These are phyloP conservation scores for Cudoniella acicularis DNA, from an alignment of 495 filamentous ascomycete species.

Conservation along the genomic window DNA sequence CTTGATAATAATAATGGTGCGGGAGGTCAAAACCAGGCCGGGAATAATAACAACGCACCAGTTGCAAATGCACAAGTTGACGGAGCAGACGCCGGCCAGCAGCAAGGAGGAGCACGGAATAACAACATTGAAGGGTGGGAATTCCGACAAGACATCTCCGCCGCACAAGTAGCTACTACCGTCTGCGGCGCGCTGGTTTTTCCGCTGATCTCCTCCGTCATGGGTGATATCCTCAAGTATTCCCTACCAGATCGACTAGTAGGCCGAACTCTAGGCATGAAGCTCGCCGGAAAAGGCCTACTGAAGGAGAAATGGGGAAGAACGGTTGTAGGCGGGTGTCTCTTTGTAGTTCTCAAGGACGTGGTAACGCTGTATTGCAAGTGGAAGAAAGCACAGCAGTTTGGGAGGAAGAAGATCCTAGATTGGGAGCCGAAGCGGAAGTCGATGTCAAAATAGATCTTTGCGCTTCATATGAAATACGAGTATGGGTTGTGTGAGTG, in stretches of 20 bases:
- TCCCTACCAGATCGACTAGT: slow-evolving; percentile 58
- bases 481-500: no score
- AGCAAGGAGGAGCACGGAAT: slow-evolving; percentile 23
- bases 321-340: slow-evolving; percentile 65
- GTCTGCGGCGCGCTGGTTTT: slow-evolving; percentile 42
- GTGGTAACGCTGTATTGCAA: slow-evolving; percentile 62
- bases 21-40: slow-evolving; percentile 11
- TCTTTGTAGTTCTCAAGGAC: slow-evolving; percentile 69
- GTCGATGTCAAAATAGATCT: no score
- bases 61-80: slow-evolving; percentile 11
- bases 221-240: slow-evolving; percentile 41
- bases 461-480: no score
- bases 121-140: slow-evolving; percentile 13
- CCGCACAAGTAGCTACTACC: slow-evolving; percentile 46
- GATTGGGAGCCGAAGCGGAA: no score
- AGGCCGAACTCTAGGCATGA: neutral
- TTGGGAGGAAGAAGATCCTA: slow-evolving; percentile 58
- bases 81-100: slow-evolving; percentile 18
- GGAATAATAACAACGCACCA: slow-evolving; percentile 11
- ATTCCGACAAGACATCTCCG: slow-evolving; percentile 17
- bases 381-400: slow-evolving; percentile 63
- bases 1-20: no score
- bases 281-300: slow-evolving; percentile 41
- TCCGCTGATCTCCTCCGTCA: slow-evolving; percentile 33
- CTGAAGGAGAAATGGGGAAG: slow-evolving; percentile 64